Base-by-base conservation (phyloP, 148 eudicot genomes). In the Bassia scoparia region DNA sequence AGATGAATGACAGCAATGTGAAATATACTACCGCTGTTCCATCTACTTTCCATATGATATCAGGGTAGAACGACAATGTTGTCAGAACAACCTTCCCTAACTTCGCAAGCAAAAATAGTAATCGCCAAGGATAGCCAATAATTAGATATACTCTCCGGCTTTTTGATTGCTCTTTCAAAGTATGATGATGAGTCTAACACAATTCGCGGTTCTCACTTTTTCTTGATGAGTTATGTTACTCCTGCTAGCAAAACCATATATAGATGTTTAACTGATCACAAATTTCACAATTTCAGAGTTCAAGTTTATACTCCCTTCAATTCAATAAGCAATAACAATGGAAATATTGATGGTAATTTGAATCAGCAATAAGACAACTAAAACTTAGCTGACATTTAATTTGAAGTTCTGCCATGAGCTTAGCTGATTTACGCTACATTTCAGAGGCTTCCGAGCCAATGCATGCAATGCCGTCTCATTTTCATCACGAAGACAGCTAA, bases 11-110 rank as follows among this genome's bases (percentile, higher is more conserved):
- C 81, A 1, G 87, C 90, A 69, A 87, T 73, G 61, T 87, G 90
- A 56, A 87, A 87, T 23, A 84, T 83, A 69, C 83, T 82, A 15
- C 61, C 74, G 50, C 76, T 74, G 1, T 79, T 20, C 75, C 81
- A 70, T 87, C 82, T 43, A 77, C 82, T 59, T 83, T 81, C 84
- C 86, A 83, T 38, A 87, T 73, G 14, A 85, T 71, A 73, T 87
- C 85, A 29, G 90, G 90, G 34, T 84, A 82, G 79, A 69, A 4
- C 35, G 76, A 44, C 7, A 84, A 67, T 23, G 60, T 74, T 0
- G 67, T 68, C 8, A 87, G 44, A 44, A 84, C 85, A 23, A 71
- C 71, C 54, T 83, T 87, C 63, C 90, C 90, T 7, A 72, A 61
- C 52, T 75, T 84, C 15, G 76, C 72, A 26, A 77, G 73, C 3